Base-by-base conservation (phyloP, 1,284 basidiomycete genomes). In the Vanrija humicola region DNA sequence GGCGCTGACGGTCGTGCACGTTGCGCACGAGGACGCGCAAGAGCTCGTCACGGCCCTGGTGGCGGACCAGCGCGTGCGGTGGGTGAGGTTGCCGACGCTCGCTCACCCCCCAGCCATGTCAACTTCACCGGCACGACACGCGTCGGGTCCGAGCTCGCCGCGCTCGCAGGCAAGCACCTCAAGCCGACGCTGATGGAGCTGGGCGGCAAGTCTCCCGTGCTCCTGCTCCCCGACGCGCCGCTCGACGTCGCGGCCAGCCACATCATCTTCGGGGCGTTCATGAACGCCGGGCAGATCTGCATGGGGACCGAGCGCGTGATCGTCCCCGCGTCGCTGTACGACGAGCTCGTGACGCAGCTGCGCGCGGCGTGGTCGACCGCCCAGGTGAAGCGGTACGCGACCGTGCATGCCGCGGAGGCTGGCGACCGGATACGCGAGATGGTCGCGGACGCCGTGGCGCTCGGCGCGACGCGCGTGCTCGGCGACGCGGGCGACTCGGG, bases 221-320 rank as follows among this genome's bases (percentile, higher is more conserved):
- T 81, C 38, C 67, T 88, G 2, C 75, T 86, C 3, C 77, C 82
- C 16, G 84, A 86, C 61, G 86, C 86, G 1, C 80, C 86, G 63
- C 66, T 86, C n/a, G 67, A 78, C 3, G 75, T 81, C 16, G 85
- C 84, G 0, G 82, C 84, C 0, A 61, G 56, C 18, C 61, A 70
- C 50, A 58, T 86, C 62, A 77, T 82, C n/a, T 82, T 78, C 43
- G 84, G 83, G 8, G 82, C 82, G 1, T 79, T 86, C 64, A 64
- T 83, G 25, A 81, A 85, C 70, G 83, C 82, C 5, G 86, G 86
- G 3, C 79, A 87, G 75, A 79, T 87, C 48, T 87, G 86, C 76
- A 86, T 87, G 84, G 83, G 83, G 1, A 83, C 84, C 2, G 84
- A 86, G 65, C 82, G 85, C 28, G 79, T 87, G 29, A 80, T 87